phyloP scores from a whole-genome alignment of 2,329 filamentous ascomycete genomes.

The Trichoderma atrobrunneum region DNA sequence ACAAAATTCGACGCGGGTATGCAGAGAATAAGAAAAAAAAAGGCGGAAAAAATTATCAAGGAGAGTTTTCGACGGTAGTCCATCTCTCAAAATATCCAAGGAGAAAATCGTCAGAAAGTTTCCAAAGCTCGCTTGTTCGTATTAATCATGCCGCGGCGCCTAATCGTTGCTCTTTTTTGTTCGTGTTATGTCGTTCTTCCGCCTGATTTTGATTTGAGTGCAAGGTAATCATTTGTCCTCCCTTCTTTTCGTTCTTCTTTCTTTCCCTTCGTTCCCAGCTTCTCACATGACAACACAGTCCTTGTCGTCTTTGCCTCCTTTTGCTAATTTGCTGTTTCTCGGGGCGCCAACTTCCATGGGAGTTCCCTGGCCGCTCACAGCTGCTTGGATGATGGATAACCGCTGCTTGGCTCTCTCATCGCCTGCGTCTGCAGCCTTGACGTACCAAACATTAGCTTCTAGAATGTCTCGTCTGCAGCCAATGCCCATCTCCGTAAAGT shows the following conservation, averaged over 20 bases:
- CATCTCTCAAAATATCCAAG: background rate
- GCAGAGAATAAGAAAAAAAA: background rate
- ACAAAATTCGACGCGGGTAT: constrained; percentile 1
- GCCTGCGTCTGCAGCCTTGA: constrained; percentile 87
- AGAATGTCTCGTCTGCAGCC: constrained; percentile 91
- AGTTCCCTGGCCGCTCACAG: constrained; percentile 59
- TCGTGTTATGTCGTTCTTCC: background rate
- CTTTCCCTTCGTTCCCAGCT: background rate
- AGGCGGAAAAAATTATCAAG: background rate
- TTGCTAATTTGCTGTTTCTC: constrained; percentile 50
- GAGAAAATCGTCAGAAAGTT: background rate
- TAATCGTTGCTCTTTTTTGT: background rate
- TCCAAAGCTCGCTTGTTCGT: constrained; percentile 15
- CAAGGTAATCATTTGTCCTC: background rate
- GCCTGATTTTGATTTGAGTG: background rate
- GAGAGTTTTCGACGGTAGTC: background rate
- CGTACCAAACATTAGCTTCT: constrained; percentile 98
- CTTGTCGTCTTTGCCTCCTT: constrained; percentile 50
- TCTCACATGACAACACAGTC: constrained; percentile 57
- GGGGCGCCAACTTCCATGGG: constrained; percentile 57
- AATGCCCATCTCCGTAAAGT: constrained; percentile 98
- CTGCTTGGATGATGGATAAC: constrained; percentile 80
- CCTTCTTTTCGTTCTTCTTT: background rate
- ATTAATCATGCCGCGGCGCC: constrained; percentile 5
- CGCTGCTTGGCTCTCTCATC: constrained; percentile 87